These are phyloP conservation scores for Raddia distichophylla DNA, from an alignment of 176 grass and related monocot genomes.

Conservation along the genomic window DNA sequence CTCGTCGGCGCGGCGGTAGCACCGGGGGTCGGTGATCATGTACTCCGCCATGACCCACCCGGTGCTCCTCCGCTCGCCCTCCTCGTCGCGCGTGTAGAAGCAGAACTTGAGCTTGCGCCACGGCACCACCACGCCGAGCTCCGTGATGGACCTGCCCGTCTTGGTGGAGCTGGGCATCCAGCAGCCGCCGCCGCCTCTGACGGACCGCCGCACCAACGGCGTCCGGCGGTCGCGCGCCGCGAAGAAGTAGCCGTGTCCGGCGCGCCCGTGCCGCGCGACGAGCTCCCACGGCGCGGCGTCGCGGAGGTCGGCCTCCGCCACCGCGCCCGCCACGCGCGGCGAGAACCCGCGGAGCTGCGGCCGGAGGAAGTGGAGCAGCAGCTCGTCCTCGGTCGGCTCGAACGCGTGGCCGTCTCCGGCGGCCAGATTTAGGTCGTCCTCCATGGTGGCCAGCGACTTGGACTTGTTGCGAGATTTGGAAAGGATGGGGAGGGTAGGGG, in stretches of 20 bases:
- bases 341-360: slow-evolving; percentile 49
- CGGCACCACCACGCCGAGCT: slow-evolving; percentile 43
- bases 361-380: slow-evolving; percentile 45
- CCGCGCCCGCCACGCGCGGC: slow-evolving; percentile 45
- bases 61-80: slow-evolving; percentile 25
- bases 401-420: not conserved
- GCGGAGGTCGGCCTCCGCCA: slow-evolving; percentile 46
- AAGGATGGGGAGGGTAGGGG: too few relatives aligned
- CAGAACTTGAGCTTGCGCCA: slow-evolving; percentile 27
- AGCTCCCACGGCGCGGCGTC: slow-evolving; percentile 49
- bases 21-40: slow-evolving; percentile 47
- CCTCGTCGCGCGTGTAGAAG: slow-evolving; percentile 33
- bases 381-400: slow-evolving; percentile 50
- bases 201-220: not conserved
- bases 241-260: slow-evolving; percentile 43
- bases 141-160: slow-evolving; percentile 8
- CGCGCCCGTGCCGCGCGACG: slow-evolving; percentile 29
- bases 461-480: too few relatives aligned
- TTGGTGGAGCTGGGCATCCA: slow-evolving; percentile 36
- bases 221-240: not conserved
- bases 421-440: slow-evolving; percentile 1
- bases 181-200: not conserved
- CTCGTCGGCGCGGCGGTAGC: slow-evolving; percentile 51
- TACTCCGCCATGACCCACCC: slow-evolving; percentile 54
- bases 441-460: not conserved